Conservation (phyloP, 768 basidiomycete genomes). For the Pulveroboletus frians region DNA sequence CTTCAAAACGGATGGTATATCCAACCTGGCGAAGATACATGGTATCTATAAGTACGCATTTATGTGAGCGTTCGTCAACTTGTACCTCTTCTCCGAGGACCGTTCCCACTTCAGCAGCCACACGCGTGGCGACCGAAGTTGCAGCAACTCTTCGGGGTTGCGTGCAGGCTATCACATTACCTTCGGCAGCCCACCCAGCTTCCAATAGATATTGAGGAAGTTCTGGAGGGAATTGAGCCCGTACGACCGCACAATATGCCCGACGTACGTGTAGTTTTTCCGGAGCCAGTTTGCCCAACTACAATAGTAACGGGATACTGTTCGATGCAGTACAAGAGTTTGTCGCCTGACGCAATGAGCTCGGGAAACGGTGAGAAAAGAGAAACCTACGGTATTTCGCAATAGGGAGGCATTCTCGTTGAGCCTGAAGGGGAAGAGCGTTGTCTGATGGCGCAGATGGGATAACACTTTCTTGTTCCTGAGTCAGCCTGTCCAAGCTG, state of each 20-base stretch:
- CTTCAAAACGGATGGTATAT: slow-evolving; percentile 96
- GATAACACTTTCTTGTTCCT: slow-evolving; percentile 67
- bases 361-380: background rate
- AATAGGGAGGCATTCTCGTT: slow-evolving; percentile 83
- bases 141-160: slow-evolving; percentile 93
- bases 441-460: slow-evolving; percentile 55
- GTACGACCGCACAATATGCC: background rate
- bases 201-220: slow-evolving; percentile 93
- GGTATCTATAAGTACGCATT: background rate
- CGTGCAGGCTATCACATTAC: slow-evolving; percentile 85
- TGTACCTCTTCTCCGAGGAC: slow-evolving; percentile 82
- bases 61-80: background rate
- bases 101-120: slow-evolving; percentile 88
- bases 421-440: slow-evolving; percentile 61
- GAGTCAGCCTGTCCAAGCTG: slow-evolving; percentile 76
- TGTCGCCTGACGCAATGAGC: slow-evolving; percentile 48
- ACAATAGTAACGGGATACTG: slow-evolving; percentile 80
- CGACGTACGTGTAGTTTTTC: slow-evolving; percentile 91
- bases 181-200: slow-evolving; percentile 84
- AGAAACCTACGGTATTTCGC: slow-evolving; percentile 70
- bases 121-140: slow-evolving; percentile 86
- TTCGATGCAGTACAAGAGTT: slow-evolving; percentile 80
- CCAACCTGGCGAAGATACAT: slow-evolving; percentile 64
- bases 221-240: slow-evolving; percentile 45
- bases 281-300: slow-evolving; percentile 93